phyloP scores from a whole-genome alignment of 306 rosid species.

The Cucurbita moschata region DNA sequence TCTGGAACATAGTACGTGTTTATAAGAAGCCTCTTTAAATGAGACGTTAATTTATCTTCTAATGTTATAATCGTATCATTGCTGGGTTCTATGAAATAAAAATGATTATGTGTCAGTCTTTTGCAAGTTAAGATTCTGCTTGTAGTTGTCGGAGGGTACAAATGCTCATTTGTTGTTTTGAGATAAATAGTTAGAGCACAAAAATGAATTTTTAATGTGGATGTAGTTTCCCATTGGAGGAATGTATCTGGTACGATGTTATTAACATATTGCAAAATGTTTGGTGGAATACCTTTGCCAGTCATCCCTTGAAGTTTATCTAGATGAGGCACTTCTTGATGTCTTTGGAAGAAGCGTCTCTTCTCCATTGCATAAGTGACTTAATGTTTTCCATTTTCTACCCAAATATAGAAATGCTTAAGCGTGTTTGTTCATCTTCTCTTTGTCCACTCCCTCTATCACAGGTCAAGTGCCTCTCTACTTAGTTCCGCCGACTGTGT shows the following conservation, averaged over 20 bases:
- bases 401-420: not conserved
- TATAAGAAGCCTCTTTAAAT: not conserved
- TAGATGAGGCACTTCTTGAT: not conserved
- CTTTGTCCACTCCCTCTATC: constrained; percentile 8
- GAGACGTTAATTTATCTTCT: not conserved
- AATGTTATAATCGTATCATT: not conserved
- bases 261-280: too few relatives aligned
- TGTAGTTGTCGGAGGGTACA: not conserved
- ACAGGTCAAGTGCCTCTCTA: constrained; percentile 68
- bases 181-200: not conserved
- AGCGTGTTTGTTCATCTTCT: not conserved
- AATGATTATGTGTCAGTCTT: not conserved
- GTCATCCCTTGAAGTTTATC: not conserved
- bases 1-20: not conserved
- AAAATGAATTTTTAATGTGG: not conserved
- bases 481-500: constrained; percentile 53
- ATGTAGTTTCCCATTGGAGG: not conserved
- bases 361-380: not conserved
- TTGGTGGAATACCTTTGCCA: not conserved
- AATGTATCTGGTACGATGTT: too few relatives aligned
- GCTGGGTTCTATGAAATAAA: not conserved
- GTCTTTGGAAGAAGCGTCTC: not conserved
- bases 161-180: not conserved
- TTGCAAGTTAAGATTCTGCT: not conserved
- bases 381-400: not conserved